These are phyloP conservation scores for Botrytis hyacinthi DNA, from an alignment of 2,329 filamentous ascomycete genomes.

Conservation along the genomic window DNA sequence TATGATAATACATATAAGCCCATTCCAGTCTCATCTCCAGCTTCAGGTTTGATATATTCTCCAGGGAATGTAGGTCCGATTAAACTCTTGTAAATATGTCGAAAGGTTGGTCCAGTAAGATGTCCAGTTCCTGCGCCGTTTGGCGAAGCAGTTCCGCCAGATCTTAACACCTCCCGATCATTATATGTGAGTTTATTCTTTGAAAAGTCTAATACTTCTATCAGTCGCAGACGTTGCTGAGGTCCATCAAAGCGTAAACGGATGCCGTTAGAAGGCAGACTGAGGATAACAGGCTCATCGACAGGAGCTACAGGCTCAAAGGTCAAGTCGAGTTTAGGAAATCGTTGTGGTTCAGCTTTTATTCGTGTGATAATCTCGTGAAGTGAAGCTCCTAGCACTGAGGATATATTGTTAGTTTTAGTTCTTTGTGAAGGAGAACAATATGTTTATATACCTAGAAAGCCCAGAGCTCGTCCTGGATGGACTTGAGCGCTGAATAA, in stretches of 20 bases:
- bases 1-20: constrained; percentile 92
- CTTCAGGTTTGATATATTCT: constrained; percentile 73
- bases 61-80: constrained; percentile 92
- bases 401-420: constrained; percentile 22
- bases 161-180: constrained; percentile 72
- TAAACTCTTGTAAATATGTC: constrained; percentile 88
- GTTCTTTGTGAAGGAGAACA: neutral
- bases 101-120: constrained; percentile 69
- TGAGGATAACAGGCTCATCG: constrained; percentile 69
- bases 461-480: constrained; percentile 59
- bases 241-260: constrained; percentile 90
- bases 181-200: constrained; percentile 83
- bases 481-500: constrained; percentile 61
- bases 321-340: constrained; percentile 77
- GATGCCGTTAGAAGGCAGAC: constrained; percentile 80
- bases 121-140: constrained; percentile 33
- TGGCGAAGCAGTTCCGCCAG: constrained; percentile 43
- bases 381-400: constrained; percentile 85
- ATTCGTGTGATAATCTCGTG: constrained; percentile 85
- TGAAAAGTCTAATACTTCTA: constrained; percentile 88
- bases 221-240: constrained; percentile 84
- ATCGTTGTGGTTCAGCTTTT: constrained; percentile 80
- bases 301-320: constrained; percentile 78
- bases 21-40: constrained; percentile 50
- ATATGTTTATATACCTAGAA: constrained; percentile 41